Evolutionary conservation across 495 filamentous ascomycete genomes (phyloP).

Genomic region (Corynascus novoguineensis): DNA sequence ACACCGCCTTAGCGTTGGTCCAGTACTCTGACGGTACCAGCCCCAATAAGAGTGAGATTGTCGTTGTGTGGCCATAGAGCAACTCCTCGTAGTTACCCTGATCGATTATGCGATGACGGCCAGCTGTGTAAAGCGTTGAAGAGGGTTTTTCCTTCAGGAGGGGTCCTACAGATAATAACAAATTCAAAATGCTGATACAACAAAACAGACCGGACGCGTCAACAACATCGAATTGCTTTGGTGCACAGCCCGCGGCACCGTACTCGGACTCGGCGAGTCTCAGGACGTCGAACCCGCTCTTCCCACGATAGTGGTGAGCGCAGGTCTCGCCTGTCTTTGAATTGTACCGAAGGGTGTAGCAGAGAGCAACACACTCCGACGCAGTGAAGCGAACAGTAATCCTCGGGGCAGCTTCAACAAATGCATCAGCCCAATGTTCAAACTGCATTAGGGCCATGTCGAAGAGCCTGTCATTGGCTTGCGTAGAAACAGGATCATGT

Average conservation of each 20-base stretch:
- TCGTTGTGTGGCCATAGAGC: constrained; percentile 41
- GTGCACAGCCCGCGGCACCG: constrained; percentile 25
- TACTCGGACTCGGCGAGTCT: constrained; percentile 41
- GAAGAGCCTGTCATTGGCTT: constrained; percentile 4
- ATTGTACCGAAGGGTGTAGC: constrained; percentile 40
- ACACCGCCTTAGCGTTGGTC: constrained; percentile 40
- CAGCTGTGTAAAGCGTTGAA: constrained; percentile 45
- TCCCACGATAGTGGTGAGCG: constrained; percentile 29
- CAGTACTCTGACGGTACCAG: constrained; percentile 46
- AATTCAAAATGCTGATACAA: constrained; percentile 43
- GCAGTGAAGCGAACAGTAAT: constrained; percentile 39
- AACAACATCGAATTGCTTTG: constrained; percentile 50
- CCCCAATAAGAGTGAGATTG: constrained; percentile 44
- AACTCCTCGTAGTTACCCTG: constrained; percentile 25
- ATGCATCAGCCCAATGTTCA: constrained; percentile 30
- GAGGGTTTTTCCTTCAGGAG: constrained; percentile 37
- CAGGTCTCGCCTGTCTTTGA: constrained; percentile 14
- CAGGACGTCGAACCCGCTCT: constrained; percentile 25
- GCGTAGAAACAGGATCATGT: background rate
- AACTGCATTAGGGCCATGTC: constrained; percentile 29
- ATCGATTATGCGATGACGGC: constrained; percentile 21
- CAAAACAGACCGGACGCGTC: constrained; percentile 53
- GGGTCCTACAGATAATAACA: constrained; percentile 44
- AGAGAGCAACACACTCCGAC: constrained; percentile 43
- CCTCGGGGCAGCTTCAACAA: constrained; percentile 21